Evolutionary conservation across 2,329 filamentous ascomycete species (phyloP).

Genomic region (Gremmenia infestans): DNA sequence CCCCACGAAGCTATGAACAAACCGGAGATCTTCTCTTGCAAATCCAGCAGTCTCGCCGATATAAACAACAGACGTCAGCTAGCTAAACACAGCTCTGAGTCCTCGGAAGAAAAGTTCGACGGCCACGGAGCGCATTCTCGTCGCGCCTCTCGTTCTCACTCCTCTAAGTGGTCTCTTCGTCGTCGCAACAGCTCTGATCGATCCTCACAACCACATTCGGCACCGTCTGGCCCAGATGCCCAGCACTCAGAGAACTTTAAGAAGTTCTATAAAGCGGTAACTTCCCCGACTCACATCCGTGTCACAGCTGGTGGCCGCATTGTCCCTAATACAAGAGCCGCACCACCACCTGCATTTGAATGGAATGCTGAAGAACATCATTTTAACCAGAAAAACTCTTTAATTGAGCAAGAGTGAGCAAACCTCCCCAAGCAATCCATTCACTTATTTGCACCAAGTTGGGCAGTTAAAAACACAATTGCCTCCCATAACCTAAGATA

Average conservation of each 20-base stretch:
- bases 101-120: conserved; percentile 19
- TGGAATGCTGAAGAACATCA: conserved; percentile 24
- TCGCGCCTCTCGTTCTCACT: neutral
- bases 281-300: conserved; percentile 61
- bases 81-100: conserved; percentile 10
- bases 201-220: conserved; percentile 41
- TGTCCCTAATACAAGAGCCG: conserved; percentile 55
- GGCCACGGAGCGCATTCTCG: conserved; percentile 7
- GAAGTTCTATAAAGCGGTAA: conserved; percentile 63
- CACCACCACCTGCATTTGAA: conserved; percentile 23
- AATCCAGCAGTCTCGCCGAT: conserved; percentile 16
- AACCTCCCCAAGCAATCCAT: neutral
- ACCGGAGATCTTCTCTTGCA: conserved; percentile 20
- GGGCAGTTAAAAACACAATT: too few relatives aligned
- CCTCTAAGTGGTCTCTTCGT: conserved; percentile 29
- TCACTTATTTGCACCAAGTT: too few relatives aligned
- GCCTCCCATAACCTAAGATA: too few relatives aligned
- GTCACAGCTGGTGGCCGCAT: conserved; percentile 64
- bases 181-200: conserved; percentile 27
- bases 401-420: conserved; percentile 2
- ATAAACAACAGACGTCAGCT: conserved; percentile 14
- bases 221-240: conserved; percentile 46
- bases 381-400: conserved; percentile 18
- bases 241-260: conserved; percentile 63
- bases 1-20: conserved; percentile 22